Evolutionary conservation across 805 yeast species (phyloP), one percentile per base, ranked within the genome.

Genomic region (Barnettozyma siamensis): DNA sequence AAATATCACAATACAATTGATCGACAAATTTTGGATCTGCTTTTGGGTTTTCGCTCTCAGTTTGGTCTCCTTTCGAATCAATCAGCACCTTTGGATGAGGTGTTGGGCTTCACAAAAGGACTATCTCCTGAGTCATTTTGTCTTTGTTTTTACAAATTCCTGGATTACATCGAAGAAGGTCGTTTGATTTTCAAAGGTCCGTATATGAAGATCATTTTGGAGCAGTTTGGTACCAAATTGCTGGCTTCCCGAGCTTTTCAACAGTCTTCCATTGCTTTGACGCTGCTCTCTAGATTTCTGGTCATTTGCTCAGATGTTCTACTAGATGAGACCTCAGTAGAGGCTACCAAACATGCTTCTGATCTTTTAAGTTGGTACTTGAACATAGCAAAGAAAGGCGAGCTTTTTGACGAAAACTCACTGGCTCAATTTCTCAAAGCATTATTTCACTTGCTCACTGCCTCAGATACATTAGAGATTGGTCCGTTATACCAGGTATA

Each of bases 331-430:
- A 27, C 36, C 0, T 50, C 56, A 8, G 53, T 47, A 1, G 53
- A 52, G 2, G 13, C 73, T 7, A 47, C 54, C 16, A 63, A 63
- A 3, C 81, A 76, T 37, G 67, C 70, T 33, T 53, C 51, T 29
- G 83, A 78, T 47, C 66, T 80, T 16, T 60, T 67, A 31, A 54
- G 60, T 1, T 80, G 76, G 70, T 45, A 77, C 8, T 31, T 64
- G 3, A 50, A 58, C 15, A 59, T 78, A 36, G 66, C 67, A 4
- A 59, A 62, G 1, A 73, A 67, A 26, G 51, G 57, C 3, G 56
- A 73, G 36, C 57, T 78, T 12, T 50, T 62, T 37, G 70, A 77
- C 1, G 67, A 63, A 18, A 17, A 19, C 2, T 62, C 74, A 2
- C 47, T 53, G 3, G 19, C 51, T 2, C 59, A 57, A 18, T 58